phyloP scores from a whole-genome alignment of 345 rosid genomes.

The Euphorbia peplus region DNA sequence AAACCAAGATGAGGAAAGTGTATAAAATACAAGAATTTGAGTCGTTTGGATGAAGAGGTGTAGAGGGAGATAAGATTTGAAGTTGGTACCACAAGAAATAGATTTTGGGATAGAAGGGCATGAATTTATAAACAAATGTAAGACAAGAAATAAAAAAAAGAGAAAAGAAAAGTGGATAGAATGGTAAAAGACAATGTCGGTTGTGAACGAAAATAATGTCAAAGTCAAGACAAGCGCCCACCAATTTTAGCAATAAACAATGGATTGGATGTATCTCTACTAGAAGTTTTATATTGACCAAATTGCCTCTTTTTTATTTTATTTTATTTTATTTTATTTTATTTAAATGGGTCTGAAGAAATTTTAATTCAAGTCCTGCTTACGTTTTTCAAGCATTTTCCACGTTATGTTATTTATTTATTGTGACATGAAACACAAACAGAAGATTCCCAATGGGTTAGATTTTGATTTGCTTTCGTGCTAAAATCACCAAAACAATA shows the following conservation, averaged over 20 bases:
- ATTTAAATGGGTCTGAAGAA: no score
- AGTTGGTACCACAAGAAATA: neutral
- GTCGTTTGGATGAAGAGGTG: no score
- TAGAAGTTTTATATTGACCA: constrained; percentile 11
- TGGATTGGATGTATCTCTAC: neutral
- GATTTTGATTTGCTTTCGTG: no score
- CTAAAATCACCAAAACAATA: no score
- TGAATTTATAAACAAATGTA: neutral
- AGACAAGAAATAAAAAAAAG: no score
- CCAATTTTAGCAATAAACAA: constrained; percentile 18
- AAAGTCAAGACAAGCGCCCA: constrained; percentile 30
- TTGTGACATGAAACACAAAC: no score
- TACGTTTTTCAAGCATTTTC: constrained; percentile 13
- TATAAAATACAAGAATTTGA: no score
- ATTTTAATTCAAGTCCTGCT: no score
- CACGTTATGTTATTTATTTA: constrained; percentile 8
- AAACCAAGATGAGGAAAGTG: no score
- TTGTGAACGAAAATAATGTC: constrained; percentile 6
- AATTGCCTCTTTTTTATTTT: neutral
- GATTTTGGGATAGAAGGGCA: neutral
- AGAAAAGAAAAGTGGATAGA: neutral
- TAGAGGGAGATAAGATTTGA: neutral
- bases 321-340: no score
- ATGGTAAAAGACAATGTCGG: constrained; percentile 7
- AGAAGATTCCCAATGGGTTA: no score